Base-by-base conservation (phyloP, 768 basidiomycete genomes). In the Psilocybe subaeruginosa region DNA sequence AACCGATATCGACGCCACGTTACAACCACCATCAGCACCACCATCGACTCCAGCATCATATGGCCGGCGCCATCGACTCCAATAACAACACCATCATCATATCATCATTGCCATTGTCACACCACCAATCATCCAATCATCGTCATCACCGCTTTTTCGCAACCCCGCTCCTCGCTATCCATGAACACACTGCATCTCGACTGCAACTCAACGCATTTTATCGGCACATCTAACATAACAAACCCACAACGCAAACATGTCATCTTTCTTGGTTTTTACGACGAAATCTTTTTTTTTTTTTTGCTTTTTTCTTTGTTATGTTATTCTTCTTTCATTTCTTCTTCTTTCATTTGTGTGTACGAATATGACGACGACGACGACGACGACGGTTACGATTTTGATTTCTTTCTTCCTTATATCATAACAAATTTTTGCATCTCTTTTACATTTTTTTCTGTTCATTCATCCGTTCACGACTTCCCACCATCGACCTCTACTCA, bases 341-440 rank as follows among this genome's bases (percentile, higher is more conserved):
- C 4, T 43, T 43, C 14, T 41, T 16, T 53, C 1, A 30, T 53
- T 33, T 27, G 16, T 14, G 41, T 43, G 41, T 43, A 43, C 41
- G 41, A 43, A 43, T 43, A 43, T 43, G 41, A 43, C 41, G 41
- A 43, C 11, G 41, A 16, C 41, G 41, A 43, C 41, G 41, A 43
- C 41, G 4, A 43, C 41, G 41, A 43, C 41, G 41, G 41, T 37
- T 11, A 33, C 35, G 31, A 39, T 12, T 43, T 59, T 45, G 12
- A n/a, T 41, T 58, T 52, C 39, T 39, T 51, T 51, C 37, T 16
- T 47, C 17, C 19, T 49, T 58, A 31, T 58, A 50, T 46, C 9
- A 56, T 31, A 52, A 29, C 51, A 17, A 9, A 52, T 33, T 30
- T 52, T 54, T 54, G 16, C n/a, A 11, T 43, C 14, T 43, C 14